Evolutionary conservation across 2,329 filamentous ascomycete genomes (phyloP).

Genomic region (Pseudogymnoascus destructans): DNA sequence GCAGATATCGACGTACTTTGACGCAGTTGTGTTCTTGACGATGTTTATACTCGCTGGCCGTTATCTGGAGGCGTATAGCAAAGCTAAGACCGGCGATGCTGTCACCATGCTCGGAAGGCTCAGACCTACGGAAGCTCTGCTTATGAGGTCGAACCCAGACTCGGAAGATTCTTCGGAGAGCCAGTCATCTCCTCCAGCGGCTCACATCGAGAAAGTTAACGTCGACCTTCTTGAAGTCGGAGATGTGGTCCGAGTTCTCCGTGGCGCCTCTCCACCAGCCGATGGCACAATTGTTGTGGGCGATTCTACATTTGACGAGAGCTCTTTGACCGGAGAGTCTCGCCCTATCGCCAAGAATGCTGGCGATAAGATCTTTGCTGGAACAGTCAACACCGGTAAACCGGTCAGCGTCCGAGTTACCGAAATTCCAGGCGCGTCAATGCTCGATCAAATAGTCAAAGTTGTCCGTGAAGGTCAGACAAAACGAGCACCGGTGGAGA

Average conservation of each 20-base stretch:
- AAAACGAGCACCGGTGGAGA: too few species aligned
- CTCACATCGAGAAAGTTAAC: constrained; percentile 14
- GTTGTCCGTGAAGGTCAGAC: too few species aligned
- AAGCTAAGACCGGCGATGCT: constrained; percentile 78
- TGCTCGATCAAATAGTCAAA: too few species aligned
- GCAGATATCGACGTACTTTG: constrained; percentile 61
- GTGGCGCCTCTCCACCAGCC: constrained; percentile 67
- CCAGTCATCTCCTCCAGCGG: constrained; percentile 10
- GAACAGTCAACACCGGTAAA: constrained; percentile 52
- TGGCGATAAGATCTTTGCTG: constrained; percentile 37
- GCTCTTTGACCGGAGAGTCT: constrained; percentile 45
- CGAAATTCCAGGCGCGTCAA: too few species aligned
- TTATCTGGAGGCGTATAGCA: constrained; percentile 81
- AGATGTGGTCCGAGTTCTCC: constrained; percentile 56
- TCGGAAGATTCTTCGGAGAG: not conserved
- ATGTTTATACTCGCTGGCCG: constrained; percentile 67
- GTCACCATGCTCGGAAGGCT: constrained; percentile 68
- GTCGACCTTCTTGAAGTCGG: constrained; percentile 51
- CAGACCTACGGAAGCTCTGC: constrained; percentile 60
- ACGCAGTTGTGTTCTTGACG: constrained; percentile 84
- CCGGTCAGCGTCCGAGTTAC: constrained; percentile 31
- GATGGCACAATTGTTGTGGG: constrained; percentile 55
- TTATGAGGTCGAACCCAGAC: constrained; percentile 34
- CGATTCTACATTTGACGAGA: constrained; percentile 48
- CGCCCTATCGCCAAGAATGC: constrained; percentile 33